Base-by-base conservation (phyloP, 495 filamentous ascomycete species). In the Trypethelium eluteriae region DNA sequence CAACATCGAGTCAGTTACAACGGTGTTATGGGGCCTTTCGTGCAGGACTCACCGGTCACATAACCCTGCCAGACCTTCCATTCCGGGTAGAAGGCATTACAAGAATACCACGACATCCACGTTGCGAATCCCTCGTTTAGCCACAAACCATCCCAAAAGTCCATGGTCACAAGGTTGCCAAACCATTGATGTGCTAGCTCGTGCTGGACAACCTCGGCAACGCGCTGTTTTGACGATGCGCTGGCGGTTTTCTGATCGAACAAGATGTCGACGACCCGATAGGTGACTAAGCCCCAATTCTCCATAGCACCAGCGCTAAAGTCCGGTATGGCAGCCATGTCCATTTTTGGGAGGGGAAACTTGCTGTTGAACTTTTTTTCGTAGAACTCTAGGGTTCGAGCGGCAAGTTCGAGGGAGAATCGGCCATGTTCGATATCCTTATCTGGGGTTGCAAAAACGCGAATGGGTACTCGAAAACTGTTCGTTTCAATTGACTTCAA, bases 181-280 rank as follows among this genome's bases (percentile, higher is more conserved):
- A 98, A 98, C 94, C 94, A 98, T 78, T 98, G 94, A 79, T 98
- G 94, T 53, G 94, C 94, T 73, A 98, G 80, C 75, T 98, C 94
- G 79, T 98, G 94, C 82, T 95, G 92, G 25, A 97, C 94, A 49
- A 91, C 89, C 74, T 97, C 92, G 62, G 94, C 93, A 71, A 98
- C 88, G 47, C 93, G 86, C 81, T 96, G 89, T 78, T 95, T 96
- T 62, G 87, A 87, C n/a, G 88, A 87, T n/a, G 93, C 91, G 71
- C 92, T 90, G 73, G 89, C 92, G 46, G 83, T 88, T 83, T 92
- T 90, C 78, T 96, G 92, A 72, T 98, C 93, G 68, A 96, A 84
- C 69, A 98, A 84, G 66, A 98, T 74, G 76, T 96, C 93, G 38
- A 96, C 92, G 34, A 93, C 87, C 66, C 93, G 86, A 80, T 97